These are phyloP conservation scores for Hortaea werneckii DNA, from an alignment of 2,329 filamentous ascomycete species.

Conservation along the genomic window DNA sequence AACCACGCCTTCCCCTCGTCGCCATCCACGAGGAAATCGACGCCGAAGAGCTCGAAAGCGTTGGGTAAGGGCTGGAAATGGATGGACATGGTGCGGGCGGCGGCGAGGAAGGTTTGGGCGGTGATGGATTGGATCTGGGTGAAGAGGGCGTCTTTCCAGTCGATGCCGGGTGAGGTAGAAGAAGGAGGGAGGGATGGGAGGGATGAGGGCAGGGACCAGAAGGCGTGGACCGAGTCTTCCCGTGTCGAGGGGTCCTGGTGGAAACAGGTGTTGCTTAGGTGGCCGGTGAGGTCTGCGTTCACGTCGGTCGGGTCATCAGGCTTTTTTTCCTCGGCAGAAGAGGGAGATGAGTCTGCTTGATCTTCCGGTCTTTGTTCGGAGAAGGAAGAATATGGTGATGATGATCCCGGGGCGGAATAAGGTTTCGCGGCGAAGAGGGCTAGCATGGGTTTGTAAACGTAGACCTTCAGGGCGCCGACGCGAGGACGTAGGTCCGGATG, in stretches of 20 bases:
- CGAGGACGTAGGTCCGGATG: slow-evolving; percentile 82
- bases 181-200: slow-evolving; percentile 4
- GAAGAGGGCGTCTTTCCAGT: slow-evolving; percentile 55
- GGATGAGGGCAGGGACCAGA: slow-evolving; percentile 55
- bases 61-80: slow-evolving; percentile 87
- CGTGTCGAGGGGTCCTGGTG: slow-evolving; percentile 44
- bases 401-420: slow-evolving; percentile 52
- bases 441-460: slow-evolving; percentile 84
- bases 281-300: slow-evolving; percentile 54
- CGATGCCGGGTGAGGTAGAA: slow-evolving; percentile 17
- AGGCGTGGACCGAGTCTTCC: slow-evolving; percentile 59
- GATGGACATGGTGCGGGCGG: slow-evolving; percentile 69
- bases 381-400: neutral
- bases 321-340: too few species aligned
- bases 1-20: slow-evolving; percentile 54
- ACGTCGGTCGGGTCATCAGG: neutral
- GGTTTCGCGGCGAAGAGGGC: slow-evolving; percentile 74
- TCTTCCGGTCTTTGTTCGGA: neutral
- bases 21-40: slow-evolving; percentile 78
- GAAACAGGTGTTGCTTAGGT: slow-evolving; percentile 92
- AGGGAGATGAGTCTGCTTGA: slow-evolving; percentile 13
- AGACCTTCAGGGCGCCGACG: slow-evolving; percentile 69
- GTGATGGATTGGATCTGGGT: slow-evolving; percentile 64
- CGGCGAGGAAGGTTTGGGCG: slow-evolving; percentile 74
- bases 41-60: slow-evolving; percentile 82